Evolutionary conservation across 106 monocot species (phyloP).

Genomic region (Allium sativum): DNA sequence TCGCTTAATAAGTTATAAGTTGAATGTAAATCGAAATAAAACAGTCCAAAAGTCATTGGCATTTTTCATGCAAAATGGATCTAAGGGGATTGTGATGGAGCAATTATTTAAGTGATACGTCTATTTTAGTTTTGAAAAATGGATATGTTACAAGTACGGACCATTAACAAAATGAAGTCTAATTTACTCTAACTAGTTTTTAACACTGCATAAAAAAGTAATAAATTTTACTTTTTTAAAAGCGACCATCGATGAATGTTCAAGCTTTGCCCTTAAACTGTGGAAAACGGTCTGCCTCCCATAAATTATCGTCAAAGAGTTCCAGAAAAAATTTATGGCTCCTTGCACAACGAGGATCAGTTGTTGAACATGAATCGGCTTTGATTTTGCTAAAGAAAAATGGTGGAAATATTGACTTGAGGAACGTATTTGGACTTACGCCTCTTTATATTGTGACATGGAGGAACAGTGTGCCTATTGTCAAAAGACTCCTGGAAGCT

Average conservation of each 20-base stretch:
- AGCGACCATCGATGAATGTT: conserved; percentile 26
- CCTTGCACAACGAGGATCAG: conserved; percentile 59
- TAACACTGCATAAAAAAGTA: no score
- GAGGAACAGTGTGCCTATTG: conserved; percentile 96
- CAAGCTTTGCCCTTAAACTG: conserved; percentile 30
- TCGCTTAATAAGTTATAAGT: no score
- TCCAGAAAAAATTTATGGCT: conserved; percentile 53
- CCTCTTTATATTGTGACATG: conserved; percentile 92
- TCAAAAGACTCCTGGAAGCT: conserved; percentile 81
- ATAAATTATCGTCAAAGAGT: conserved; percentile 38
- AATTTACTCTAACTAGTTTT: no score
- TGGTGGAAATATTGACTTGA: conserved; percentile 78
- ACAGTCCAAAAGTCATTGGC: no score
- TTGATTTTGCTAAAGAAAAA: conserved; percentile 66
- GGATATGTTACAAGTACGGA: no score
- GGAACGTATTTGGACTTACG: conserved; percentile 82
- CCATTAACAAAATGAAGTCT: no score
- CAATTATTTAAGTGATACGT: no score
- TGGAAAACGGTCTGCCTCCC: conserved; percentile 29
- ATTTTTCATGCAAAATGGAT: no score
- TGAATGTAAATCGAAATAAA: no score
- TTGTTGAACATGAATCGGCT: conserved; percentile 67
- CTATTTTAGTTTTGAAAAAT: no score
- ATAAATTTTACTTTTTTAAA: no score
- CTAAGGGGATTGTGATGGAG: no score